A percentile compares a stretch with the other conserved stretches of the same genome.
Evolutionary conservation across 1,284 basidiomycete genomes (phyloP).

Genomic region (Phellopilus nigrolimitatus): DNA sequence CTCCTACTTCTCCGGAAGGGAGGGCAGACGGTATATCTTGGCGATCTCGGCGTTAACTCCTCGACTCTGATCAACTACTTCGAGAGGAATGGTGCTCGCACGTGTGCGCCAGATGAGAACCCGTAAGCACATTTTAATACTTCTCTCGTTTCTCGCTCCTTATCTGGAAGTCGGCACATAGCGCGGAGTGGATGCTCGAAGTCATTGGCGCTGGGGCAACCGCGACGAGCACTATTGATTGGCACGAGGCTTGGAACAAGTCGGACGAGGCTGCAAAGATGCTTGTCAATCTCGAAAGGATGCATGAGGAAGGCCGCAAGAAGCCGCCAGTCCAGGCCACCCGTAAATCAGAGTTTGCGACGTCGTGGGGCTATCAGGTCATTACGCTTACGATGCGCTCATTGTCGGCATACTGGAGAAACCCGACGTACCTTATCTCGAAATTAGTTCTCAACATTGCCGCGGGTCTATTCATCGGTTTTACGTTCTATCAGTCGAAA

Average conservation of each 20-base stretch:
- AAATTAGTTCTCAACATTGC: constrained; percentile 32
- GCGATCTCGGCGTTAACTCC: constrained; percentile 61
- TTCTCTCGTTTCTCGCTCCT: too few relatives aligned
- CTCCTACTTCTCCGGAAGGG: constrained; percentile 58
- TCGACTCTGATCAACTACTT: constrained; percentile 64
- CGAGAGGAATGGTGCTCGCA: constrained; percentile 50
- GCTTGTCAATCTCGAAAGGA: constrained; percentile 30
- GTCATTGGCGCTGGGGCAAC: constrained; percentile 46
- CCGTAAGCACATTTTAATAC: too few relatives aligned
- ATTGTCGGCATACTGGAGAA: constrained; percentile 52
- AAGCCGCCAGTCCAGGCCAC: constrained; percentile 33
- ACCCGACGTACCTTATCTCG: constrained; percentile 47
- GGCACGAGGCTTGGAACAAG: constrained; percentile 40
- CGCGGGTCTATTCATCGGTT: constrained; percentile 18
- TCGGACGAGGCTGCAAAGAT: constrained; percentile 31
- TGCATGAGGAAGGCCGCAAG: constrained; percentile 36
- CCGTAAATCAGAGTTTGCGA: constrained; percentile 43
- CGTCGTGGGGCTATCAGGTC: constrained; percentile 43
- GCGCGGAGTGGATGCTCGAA: constrained; percentile 64
- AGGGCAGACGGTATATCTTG: constrained; percentile 77
- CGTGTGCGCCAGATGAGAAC: constrained; percentile 39
- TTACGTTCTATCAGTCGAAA: constrained; percentile 19
- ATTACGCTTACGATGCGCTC: constrained; percentile 44
- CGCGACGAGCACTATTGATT: constrained; percentile 36
- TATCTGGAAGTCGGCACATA: too few relatives aligned